phyloP scores from a whole-genome alignment of 2,329 filamentous ascomycete genomes.

The Arthrobotrys conoides region DNA sequence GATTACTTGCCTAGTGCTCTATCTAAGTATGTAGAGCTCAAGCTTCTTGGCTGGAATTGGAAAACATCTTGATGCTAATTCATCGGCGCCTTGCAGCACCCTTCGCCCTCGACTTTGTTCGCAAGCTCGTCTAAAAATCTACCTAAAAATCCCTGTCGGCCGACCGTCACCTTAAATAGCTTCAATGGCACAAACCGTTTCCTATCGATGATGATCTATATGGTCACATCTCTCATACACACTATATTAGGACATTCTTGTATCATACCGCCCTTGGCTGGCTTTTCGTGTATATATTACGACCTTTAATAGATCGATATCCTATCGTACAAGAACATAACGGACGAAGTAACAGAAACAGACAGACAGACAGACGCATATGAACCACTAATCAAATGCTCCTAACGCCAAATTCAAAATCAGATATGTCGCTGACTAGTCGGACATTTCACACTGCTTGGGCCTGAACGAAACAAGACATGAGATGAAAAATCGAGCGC shows the following conservation, averaged over 20 bases:
- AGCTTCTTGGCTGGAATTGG: neutral
- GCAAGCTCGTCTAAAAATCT: slow-evolving; percentile 70
- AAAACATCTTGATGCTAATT: slow-evolving; percentile 9
- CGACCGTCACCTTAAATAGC: neutral
- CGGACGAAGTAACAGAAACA: neutral
- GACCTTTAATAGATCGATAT: slow-evolving; percentile 38
- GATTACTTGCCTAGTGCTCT: slow-evolving; percentile 77
- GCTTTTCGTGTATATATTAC: slow-evolving; percentile 46
- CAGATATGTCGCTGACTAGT: slow-evolving; percentile 10
- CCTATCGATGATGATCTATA: too few relatives aligned
- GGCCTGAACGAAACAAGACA: slow-evolving; percentile 14
- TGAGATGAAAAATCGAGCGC: slow-evolving; percentile 12
- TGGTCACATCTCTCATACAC: neutral
- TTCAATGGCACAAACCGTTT: neutral
- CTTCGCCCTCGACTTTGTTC: slow-evolving; percentile 72
- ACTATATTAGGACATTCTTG: slow-evolving; percentile 9
- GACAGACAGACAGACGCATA: slow-evolving; percentile 3
- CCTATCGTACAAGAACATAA: slow-evolving; percentile 53
- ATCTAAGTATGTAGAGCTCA: slow-evolving; percentile 77
- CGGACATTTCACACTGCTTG: slow-evolving; percentile 23
- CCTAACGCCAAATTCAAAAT: slow-evolving; percentile 52
- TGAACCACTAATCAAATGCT: slow-evolving; percentile 31
- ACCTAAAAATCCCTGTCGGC: slow-evolving; percentile 13
- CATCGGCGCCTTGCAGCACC: slow-evolving; percentile 68
- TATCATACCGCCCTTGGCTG: slow-evolving; percentile 17